Percentiles rank a stretch among this genome's conserved stretches.
Evolutionary conservation across 2,329 filamentous ascomycete species (phyloP).

Genomic region (Apiospora koreana): DNA sequence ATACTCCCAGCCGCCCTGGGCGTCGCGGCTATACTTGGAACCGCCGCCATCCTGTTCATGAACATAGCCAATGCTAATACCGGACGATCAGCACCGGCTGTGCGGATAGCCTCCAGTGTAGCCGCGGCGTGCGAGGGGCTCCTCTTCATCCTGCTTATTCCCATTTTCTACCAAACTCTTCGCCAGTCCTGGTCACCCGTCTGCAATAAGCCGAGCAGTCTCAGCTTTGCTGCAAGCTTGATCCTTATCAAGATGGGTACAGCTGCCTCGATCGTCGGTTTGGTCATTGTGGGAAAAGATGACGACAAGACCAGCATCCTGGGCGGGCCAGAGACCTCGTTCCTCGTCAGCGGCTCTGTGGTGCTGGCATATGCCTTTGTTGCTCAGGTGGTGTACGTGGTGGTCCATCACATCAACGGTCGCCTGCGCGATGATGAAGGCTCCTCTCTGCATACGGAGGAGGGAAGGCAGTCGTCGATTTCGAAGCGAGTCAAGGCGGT

Average conservation of each 20-base stretch:
- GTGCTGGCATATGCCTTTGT: constrained; percentile 47
- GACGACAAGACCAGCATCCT: constrained; percentile 31
- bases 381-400: constrained; percentile 50
- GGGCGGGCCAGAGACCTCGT: constrained; percentile 33
- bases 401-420: constrained; percentile 43
- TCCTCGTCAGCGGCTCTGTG: constrained; percentile 46
- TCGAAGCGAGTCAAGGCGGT: constrained; percentile 51
- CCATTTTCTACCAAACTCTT: constrained; percentile 34
- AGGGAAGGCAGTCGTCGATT: constrained; percentile 32
- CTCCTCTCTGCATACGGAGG: constrained; percentile 32
- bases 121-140: constrained; percentile 39
- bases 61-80: constrained; percentile 42
- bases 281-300: constrained; percentile 42
- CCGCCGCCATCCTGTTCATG: constrained; percentile 40
- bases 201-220: constrained; percentile 27
- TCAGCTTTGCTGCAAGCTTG: constrained; percentile 36
- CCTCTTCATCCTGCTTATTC: constrained; percentile 36
- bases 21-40: constrained; percentile 38
- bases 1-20: constrained; percentile 39
- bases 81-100: constrained; percentile 30
- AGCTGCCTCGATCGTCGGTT: constrained; percentile 42
- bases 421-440: constrained; percentile 33
- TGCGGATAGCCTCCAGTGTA: constrained; percentile 38
- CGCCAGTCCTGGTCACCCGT: constrained; percentile 22
- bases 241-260: constrained; percentile 46